phyloP scores from a whole-genome alignment of 129 eudicot genomes.

The Lonicera japonica region DNA sequence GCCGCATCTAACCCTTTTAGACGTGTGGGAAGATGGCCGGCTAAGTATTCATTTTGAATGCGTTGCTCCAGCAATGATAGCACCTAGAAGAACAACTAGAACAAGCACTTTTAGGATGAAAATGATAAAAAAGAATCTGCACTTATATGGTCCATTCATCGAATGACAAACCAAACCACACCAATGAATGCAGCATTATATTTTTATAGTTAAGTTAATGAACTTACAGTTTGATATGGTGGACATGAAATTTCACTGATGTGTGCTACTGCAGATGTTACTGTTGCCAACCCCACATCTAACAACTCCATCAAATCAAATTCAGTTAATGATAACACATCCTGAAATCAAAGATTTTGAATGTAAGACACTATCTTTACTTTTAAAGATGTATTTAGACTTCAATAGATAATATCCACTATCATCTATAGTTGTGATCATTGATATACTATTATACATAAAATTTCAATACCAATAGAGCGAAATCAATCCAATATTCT shows the following conservation, averaged over 20 bases:
- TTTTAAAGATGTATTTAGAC: not conserved
- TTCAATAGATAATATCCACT: not conserved
- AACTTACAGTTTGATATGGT: conserved; percentile 58
- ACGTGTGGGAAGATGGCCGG: conserved; percentile 75
- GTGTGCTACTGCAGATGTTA: conserved; percentile 45
- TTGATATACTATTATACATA: too few species aligned
- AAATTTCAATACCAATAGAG: too few species aligned
- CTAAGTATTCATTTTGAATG: conserved; percentile 33
- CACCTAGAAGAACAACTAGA: conserved; percentile 41
- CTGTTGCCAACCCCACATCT: conserved; percentile 57
- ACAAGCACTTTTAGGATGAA: conserved; percentile 2
- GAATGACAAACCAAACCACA: not conserved
- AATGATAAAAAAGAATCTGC: too few species aligned
- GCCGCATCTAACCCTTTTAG: conserved; percentile 74
- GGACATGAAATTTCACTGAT: conserved; percentile 72
- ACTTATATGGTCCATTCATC: not conserved
- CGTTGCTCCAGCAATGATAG: conserved; percentile 57
- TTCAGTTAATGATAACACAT: conserved; percentile 73
- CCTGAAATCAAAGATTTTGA: conserved; percentile 35
- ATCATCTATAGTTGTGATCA: not conserved
- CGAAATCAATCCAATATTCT: too few species aligned
- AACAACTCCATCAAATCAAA: conserved; percentile 83
- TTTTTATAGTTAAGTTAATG: not conserved
- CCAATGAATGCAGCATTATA: not conserved
- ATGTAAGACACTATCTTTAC: not conserved